Conservation (phyloP, 1,284 basidiomycete species). For the Melampsora larici-populina region DNA sequence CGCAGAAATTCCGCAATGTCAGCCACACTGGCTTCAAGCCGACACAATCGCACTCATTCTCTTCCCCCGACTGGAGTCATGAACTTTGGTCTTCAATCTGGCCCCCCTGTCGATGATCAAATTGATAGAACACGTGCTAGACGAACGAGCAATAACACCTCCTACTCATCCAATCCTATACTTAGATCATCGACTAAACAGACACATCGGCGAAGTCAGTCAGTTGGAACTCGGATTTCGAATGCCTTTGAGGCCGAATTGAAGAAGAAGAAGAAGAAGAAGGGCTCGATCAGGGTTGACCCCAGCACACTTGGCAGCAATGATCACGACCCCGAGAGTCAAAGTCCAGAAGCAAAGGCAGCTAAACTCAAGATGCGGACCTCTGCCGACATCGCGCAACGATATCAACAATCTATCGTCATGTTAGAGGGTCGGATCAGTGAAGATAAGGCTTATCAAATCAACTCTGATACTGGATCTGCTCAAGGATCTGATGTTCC, state of each 20-base stretch:
- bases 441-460: conserved; percentile 24
- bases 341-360: neutral
- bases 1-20: too few species aligned
- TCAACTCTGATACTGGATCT: too few species aligned
- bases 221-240: neutral
- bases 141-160: neutral
- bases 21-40: neutral
- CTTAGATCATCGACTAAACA: neutral
- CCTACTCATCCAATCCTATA: neutral
- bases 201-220: neutral
- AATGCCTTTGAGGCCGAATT: neutral
- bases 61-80: neutral
- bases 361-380: conserved; percentile 25
- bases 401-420: conserved; percentile 30
- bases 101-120: too few species aligned
- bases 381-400: conserved; percentile 37
- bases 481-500: conserved; percentile 6
- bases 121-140: neutral
- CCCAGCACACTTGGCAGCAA: too few species aligned
- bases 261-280: neutral
- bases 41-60: neutral
- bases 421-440: conserved; percentile 27
- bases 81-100: too few species aligned
- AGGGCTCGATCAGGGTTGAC: neutral
- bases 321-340: neutral